These are phyloP conservation scores for Baorangia bicolor DNA, from an alignment of 768 basidiomycete species.

Conservation along the genomic window DNA sequence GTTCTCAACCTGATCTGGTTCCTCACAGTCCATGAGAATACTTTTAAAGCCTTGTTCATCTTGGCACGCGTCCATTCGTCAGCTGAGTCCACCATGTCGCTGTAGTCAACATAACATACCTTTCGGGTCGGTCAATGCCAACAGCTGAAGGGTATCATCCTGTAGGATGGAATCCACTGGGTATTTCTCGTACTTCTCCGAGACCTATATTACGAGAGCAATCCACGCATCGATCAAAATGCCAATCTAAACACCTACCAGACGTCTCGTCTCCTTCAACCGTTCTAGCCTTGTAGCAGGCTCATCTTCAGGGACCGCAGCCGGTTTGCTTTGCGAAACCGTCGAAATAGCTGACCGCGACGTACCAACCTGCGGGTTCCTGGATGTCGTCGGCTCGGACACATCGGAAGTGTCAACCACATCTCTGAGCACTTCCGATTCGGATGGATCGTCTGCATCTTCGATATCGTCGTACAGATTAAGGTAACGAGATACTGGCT, in stretches of 20 bases:
- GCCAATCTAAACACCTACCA: slow-evolving; percentile 9
- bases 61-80: neutral
- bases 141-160: slow-evolving; percentile 25
- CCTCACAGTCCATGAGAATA: slow-evolving; percentile 22
- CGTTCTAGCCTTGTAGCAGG: slow-evolving; percentile 8
- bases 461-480: slow-evolving; percentile 33
- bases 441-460: slow-evolving; percentile 23
- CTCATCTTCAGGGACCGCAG: slow-evolving; percentile 10
- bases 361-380: slow-evolving; percentile 5
- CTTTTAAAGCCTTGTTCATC: slow-evolving; percentile 12
- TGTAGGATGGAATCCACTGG: slow-evolving; percentile 16
- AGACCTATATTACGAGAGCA: slow-evolving; percentile 15
- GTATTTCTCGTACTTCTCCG: neutral
- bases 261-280: slow-evolving; percentile 20
- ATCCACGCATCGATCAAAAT: neutral
- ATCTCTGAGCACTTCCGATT: slow-evolving; percentile 15
- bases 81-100: neutral
- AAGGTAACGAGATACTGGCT: neutral
- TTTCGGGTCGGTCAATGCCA: slow-evolving; percentile 21
- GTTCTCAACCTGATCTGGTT: slow-evolving; percentile 2
- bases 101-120: slow-evolving; percentile 6
- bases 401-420: neutral
- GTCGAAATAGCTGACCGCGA: slow-evolving; percentile 2
- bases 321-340: neutral
- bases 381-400: slow-evolving; percentile 6